phyloP scores from a whole-genome alignment of 2,329 filamentous ascomycete species.

The Colletotrichum navitas region DNA sequence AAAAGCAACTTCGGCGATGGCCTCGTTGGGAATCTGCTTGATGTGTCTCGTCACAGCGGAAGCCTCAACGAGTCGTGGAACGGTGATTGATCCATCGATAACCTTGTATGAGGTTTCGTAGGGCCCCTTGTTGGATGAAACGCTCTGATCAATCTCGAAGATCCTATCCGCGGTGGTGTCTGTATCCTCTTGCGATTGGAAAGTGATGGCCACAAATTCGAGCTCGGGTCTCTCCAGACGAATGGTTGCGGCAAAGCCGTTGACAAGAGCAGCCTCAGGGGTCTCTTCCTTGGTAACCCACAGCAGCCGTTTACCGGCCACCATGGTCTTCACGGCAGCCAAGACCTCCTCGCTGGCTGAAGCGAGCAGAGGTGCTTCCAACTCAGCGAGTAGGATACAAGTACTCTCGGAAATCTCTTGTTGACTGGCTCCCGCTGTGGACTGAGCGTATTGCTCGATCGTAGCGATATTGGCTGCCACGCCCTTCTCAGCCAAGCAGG shows the following conservation, averaged over 20 bases:
- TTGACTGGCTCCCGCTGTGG: not conserved
- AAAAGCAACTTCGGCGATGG: not conserved
- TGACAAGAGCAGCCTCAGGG: conserved; percentile 23
- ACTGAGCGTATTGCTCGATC: not conserved
- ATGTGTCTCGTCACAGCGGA: not conserved
- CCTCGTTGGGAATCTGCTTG: not conserved
- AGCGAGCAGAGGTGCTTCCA: not conserved
- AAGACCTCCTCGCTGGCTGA: not conserved
- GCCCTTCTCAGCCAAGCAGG: not conserved
- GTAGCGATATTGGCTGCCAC: not conserved
- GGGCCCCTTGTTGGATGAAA: not conserved
- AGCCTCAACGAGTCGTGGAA: conserved; percentile 5
- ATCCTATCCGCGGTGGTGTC: not conserved
- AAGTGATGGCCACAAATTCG: not conserved
- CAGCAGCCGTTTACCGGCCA: conserved; percentile 20
- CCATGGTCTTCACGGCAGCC: conserved; percentile 9
- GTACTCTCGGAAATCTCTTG: not conserved
- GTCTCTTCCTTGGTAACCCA: conserved; percentile 30
- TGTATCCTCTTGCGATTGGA: not conserved
- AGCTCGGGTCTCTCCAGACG: conserved; percentile 1
- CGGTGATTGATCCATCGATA: not conserved
- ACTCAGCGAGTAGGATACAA: not conserved
- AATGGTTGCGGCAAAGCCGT: conserved; percentile 25
- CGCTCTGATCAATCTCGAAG: not conserved
- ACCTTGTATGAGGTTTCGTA: conserved; percentile 1